A percentile compares a stretch with the other conserved stretches of the same genome.
Evolutionary conservation across 805 yeast species (phyloP).

Genomic region (Zygosaccharomyces pseudorouxii): DNA sequence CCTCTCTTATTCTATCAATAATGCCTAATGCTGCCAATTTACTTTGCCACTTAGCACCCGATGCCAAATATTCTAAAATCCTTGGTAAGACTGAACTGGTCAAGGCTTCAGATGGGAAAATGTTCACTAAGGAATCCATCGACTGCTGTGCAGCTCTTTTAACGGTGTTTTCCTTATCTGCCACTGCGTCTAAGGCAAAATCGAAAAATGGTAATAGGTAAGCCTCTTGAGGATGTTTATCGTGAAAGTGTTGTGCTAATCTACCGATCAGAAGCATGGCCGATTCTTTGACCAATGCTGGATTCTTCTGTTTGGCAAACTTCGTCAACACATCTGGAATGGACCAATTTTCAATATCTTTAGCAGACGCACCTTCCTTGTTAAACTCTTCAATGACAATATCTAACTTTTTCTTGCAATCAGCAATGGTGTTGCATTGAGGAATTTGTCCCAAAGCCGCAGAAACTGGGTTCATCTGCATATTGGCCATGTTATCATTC

Average conservation of each 20-base stretch:
- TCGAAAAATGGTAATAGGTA: slow-evolving; percentile 61
- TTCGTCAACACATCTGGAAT: slow-evolving; percentile 58
- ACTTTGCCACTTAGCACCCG: slow-evolving; percentile 87
- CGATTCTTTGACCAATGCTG: slow-evolving; percentile 72
- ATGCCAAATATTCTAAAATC: slow-evolving; percentile 61
- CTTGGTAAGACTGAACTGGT: slow-evolving; percentile 64
- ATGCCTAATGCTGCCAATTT: slow-evolving; percentile 74
- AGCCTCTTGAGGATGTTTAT: slow-evolving; percentile 70
- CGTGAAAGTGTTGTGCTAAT: slow-evolving; percentile 59
- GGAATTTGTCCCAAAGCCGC: slow-evolving; percentile 41
- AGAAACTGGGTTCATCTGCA: slow-evolving; percentile 63
- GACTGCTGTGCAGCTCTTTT: slow-evolving; percentile 83
- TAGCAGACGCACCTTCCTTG: slow-evolving; percentile 30
- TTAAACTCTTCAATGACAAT: slow-evolving; percentile 45
- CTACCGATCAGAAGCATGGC: slow-evolving; percentile 56
- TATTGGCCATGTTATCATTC: slow-evolving; percentile 61
- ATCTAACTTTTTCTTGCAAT: slow-evolving; percentile 35
- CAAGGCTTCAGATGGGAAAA: slow-evolving; percentile 72
- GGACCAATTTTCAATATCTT: slow-evolving; percentile 57
- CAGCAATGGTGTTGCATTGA: slow-evolving; percentile 34
- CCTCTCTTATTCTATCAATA: slow-evolving; percentile 69
- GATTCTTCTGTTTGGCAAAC: slow-evolving; percentile 67
- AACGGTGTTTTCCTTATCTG: slow-evolving; percentile 86
- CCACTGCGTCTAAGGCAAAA: slow-evolving; percentile 61
- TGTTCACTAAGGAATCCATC: slow-evolving; percentile 60